Conservation (phyloP, 805 yeast species). For the Tanozyma kutaoensis region DNA sequence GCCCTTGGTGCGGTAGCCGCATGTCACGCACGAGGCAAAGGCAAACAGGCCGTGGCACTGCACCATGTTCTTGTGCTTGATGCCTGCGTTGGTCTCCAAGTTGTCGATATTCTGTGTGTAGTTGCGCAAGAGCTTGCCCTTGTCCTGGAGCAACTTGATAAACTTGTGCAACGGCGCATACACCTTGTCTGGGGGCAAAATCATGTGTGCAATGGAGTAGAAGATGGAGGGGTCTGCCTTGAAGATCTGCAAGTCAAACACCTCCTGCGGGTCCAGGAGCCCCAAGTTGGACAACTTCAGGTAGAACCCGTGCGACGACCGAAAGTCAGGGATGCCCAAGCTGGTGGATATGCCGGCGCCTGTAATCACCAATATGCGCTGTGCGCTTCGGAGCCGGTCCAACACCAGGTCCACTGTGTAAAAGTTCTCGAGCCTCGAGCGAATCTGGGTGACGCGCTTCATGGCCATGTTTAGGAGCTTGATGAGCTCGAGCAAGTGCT, state of each 20-base stretch:
- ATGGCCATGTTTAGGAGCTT: slow-evolving; percentile 50
- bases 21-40: slow-evolving; percentile 70
- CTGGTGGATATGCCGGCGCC: slow-evolving; percentile 93
- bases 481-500: slow-evolving; percentile 30
- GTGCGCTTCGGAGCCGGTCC: slow-evolving; percentile 10
- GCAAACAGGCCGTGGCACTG: slow-evolving; percentile 95
- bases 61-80: slow-evolving; percentile 49
- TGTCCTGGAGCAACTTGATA: slow-evolving; percentile 58
- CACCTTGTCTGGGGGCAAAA: slow-evolving; percentile 57
- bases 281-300: slow-evolving; percentile 55
- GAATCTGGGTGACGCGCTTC: slow-evolving; percentile 41
- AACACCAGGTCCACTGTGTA: slow-evolving; percentile 47
- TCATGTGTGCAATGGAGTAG: slow-evolving; percentile 76
- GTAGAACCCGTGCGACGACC: slow-evolving; percentile 82
- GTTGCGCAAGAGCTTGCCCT: slow-evolving; percentile 65
- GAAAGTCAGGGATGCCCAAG: slow-evolving; percentile 83
- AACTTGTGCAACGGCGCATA: slow-evolving; percentile 76
- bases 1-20: slow-evolving; percentile 57
- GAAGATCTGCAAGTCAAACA: slow-evolving; percentile 64
- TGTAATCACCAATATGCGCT: slow-evolving; percentile 58
- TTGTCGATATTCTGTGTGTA: slow-evolving; percentile 90
- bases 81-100: slow-evolving; percentile 71
- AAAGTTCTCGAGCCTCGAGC: slow-evolving; percentile 42
- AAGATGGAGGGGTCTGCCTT: slow-evolving; percentile 66
- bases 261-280: slow-evolving; percentile 80